A percentile compares a stretch with the other conserved stretches of the same genome.
Evolutionary conservation across 2,329 filamentous ascomycete species (phyloP).

Genomic region (Pseudocercospora fijiensis): DNA sequence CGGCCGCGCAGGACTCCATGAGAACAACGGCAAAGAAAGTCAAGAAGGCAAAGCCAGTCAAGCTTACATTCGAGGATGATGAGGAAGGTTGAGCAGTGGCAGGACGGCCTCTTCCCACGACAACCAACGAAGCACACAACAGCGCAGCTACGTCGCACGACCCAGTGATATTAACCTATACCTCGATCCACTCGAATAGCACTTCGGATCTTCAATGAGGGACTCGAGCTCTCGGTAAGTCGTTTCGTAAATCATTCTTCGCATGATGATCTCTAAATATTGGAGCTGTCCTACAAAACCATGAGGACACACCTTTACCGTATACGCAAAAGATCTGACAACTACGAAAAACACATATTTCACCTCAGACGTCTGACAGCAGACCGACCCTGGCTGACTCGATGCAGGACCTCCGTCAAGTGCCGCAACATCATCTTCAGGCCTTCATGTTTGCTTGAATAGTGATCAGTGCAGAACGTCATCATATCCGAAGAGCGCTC

Average conservation of each 20-base stretch:
- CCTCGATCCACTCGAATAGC: not conserved
- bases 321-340: slow-evolving; percentile 30
- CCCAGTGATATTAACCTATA: slow-evolving; percentile 54
- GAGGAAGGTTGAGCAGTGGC: slow-evolving; percentile 23
- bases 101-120: slow-evolving; percentile 8
- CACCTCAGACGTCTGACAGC: not conserved
- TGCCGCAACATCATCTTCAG: too few relatives aligned
- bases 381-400: not conserved
- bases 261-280: slow-evolving; percentile 30
- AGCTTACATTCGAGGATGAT: slow-evolving; percentile 39
- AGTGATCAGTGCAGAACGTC: too few relatives aligned
- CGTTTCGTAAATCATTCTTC: not conserved
- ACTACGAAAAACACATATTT: not conserved
- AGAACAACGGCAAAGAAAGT: slow-evolving; percentile 33
- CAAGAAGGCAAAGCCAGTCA: slow-evolving; percentile 39
- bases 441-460: too few relatives aligned
- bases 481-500: too few relatives aligned
- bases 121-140: slow-evolving; percentile 21
- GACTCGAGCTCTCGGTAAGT: not conserved
- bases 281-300: slow-evolving; percentile 35
- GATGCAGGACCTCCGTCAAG: not conserved
- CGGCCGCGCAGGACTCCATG: slow-evolving; percentile 10
- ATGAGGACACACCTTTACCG: slow-evolving; percentile 29
- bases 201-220: not conserved
- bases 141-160: slow-evolving; percentile 78